Conservation (phyloP, 139 green algal genomes). For the Chlamydomonas sp. region DNA sequence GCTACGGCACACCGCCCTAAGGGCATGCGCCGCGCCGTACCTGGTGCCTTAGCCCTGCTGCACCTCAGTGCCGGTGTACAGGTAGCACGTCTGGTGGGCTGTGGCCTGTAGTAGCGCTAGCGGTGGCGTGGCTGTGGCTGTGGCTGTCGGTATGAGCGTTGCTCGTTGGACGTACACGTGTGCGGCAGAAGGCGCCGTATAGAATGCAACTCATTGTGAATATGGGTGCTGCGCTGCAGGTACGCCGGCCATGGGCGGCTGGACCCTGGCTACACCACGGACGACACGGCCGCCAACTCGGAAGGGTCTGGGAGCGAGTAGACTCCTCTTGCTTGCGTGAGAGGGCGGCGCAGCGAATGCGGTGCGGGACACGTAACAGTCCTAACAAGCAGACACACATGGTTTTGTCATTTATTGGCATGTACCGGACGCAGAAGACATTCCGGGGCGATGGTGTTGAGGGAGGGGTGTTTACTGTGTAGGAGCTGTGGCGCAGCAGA, state of each 20-base stretch:
- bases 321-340: too few relatives aligned
- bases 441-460: too few relatives aligned
- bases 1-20: too few relatives aligned
- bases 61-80: background rate
- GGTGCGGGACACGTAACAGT: too few relatives aligned
- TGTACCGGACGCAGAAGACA: too few relatives aligned
- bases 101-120: background rate
- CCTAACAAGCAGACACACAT: too few relatives aligned
- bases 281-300: background rate
- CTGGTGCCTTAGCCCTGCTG: background rate
- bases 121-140: background rate
- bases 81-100: background rate
- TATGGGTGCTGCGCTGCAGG: background rate
- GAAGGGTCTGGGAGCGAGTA: conserved; percentile 6
- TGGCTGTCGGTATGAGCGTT: background rate
- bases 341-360: too few relatives aligned
- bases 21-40: too few relatives aligned
- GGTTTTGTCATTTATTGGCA: too few relatives aligned
- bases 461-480: too few relatives aligned
- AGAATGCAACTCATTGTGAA: background rate
- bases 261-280: conserved; percentile 45
- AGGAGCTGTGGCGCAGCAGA: too few relatives aligned
- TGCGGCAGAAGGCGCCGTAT: background rate
- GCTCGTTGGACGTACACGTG: background rate
- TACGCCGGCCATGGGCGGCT: conserved; percentile 56